Base-by-base conservation (phyloP, 2,329 filamentous ascomycete species). In the Trichocomaceae sp. region DNA sequence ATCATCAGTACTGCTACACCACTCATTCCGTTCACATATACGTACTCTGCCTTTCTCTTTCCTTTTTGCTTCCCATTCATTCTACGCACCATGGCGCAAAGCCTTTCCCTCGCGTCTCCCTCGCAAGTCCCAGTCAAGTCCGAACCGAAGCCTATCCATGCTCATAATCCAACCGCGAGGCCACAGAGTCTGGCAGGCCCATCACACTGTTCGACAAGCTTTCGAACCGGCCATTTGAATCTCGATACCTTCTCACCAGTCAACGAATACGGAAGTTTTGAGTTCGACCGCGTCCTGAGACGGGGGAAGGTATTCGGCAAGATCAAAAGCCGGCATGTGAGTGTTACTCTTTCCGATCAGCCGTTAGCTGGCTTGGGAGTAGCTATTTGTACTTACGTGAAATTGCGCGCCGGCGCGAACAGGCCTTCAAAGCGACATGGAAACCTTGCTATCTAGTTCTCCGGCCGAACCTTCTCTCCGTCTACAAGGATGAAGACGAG, bases 211-310 rank as follows among this genome's bases (percentile, higher is more conserved):
- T 55, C 47, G 20, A 10, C 52, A 20, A 54, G 29, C 26, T 63
- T 62, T 62, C 72, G 73, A 56, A 75, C 64, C 54, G 72, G 73
- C 54, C 78, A 81, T 62, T 71, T 83, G 23, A 76, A 75, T 23
- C 67, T 86, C 44, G 83, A 87, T 60, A 79, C 84, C 15, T 84
- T 90, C 66, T 93, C 89, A 29, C 89, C 90, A 4, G 90, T 97
- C 60, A 95, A 92, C 68, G 86, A 95, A 71, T 91, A 95, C 71
- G 93, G 93, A 59, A 93, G 90, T 71, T 99, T 96, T 70, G 91
- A 93, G 66, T 95, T 95, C 66, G 93, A 99, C 71, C 86, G 90
- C 50, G 88, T 97, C 54, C 81, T 97, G 70, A 97, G 95, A 75
- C 84, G 86, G 55, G 91, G 92, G 57, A 87, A 86, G 62, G 84